Evolutionary conservation across 306 rosid genomes (phyloP).

Genomic region (Lathyrus sativus): DNA sequence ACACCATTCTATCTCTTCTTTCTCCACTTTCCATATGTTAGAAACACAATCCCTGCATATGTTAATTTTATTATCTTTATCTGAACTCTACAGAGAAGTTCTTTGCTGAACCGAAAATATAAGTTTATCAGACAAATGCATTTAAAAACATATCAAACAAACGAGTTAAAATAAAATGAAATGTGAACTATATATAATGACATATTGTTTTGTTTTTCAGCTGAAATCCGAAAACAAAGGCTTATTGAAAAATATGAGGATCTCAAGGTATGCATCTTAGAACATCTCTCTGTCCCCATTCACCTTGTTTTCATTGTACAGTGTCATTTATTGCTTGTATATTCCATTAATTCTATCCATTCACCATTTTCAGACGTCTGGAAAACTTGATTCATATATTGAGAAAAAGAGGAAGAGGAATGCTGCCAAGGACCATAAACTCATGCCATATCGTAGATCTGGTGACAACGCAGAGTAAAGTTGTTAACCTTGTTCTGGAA

Average conservation of each 20-base stretch:
- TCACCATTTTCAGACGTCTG: constrained; percentile 56
- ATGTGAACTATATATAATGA: constrained; percentile 28
- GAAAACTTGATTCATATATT: constrained; percentile 70
- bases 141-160: constrained; percentile 7
- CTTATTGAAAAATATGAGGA: constrained; percentile 62
- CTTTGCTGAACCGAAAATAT: background rate
- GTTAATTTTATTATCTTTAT: constrained; percentile 12
- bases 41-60: constrained; percentile 7
- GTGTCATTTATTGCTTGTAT: constrained; percentile 1
- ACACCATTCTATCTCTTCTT: background rate
- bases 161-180: constrained; percentile 11
- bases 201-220: constrained; percentile 47
- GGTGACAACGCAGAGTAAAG: constrained; percentile 37
- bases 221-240: constrained; percentile 70
- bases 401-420: constrained; percentile 82
- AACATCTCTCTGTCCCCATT: background rate
- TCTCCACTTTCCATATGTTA: background rate
- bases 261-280: constrained; percentile 62
- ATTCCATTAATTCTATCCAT: constrained; percentile 11
- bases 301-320: background rate
- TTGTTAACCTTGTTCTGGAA: constrained; percentile 11
- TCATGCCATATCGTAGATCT: constrained; percentile 75
- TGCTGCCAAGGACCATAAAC: constrained; percentile 76
- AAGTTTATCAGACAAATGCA: too few relatives aligned
- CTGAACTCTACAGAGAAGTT: background rate